A percentile compares a stretch with the other conserved stretches of the same genome.
Evolutionary conservation across 805 yeast species (phyloP).

Genomic region (Torulaspora franciscae): DNA sequence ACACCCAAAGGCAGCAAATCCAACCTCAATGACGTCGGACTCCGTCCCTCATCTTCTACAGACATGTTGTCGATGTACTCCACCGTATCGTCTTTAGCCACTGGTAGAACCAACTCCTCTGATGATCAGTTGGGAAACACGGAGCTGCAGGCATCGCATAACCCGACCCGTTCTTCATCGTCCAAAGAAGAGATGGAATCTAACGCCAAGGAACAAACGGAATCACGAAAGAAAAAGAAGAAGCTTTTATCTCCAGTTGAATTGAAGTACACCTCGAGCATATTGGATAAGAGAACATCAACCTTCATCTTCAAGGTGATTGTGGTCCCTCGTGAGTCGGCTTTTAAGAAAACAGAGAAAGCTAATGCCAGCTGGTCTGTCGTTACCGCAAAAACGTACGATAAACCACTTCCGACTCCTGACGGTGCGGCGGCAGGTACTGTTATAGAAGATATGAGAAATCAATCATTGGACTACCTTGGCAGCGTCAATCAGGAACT

Average conservation of each 20-base stretch:
- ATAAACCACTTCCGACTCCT: constrained; percentile 24
- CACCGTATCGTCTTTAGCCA: constrained; percentile 20
- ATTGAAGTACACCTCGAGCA: constrained; percentile 12
- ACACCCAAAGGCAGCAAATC: neutral
- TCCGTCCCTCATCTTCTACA: constrained; percentile 12
- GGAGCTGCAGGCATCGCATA: neutral
- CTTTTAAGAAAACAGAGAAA: constrained; percentile 15
- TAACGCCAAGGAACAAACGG: constrained; percentile 1
- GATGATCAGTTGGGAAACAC: constrained; percentile 11
- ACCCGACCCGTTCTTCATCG: neutral
- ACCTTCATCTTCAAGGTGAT: constrained; percentile 9
- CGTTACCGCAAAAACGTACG: constrained; percentile 18
- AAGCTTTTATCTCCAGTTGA: constrained; percentile 25
- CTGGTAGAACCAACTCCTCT: constrained; percentile 16
- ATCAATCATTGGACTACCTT: constrained; percentile 7
- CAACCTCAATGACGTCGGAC: constrained; percentile 3
- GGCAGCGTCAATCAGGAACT: constrained; percentile 1
- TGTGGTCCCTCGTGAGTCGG: constrained; percentile 11
- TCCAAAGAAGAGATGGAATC: neutral
- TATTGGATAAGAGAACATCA: constrained; percentile 1
- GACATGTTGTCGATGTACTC: constrained; percentile 25
- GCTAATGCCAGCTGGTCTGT: constrained; percentile 28
- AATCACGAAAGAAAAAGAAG: constrained; percentile 12
- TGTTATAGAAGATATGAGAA: constrained; percentile 12
- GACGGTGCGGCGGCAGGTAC: constrained; percentile 10